Evolutionary conservation across 192 early-diverging fungal species (phyloP).

Genomic region (Coemansia sp.): DNA sequence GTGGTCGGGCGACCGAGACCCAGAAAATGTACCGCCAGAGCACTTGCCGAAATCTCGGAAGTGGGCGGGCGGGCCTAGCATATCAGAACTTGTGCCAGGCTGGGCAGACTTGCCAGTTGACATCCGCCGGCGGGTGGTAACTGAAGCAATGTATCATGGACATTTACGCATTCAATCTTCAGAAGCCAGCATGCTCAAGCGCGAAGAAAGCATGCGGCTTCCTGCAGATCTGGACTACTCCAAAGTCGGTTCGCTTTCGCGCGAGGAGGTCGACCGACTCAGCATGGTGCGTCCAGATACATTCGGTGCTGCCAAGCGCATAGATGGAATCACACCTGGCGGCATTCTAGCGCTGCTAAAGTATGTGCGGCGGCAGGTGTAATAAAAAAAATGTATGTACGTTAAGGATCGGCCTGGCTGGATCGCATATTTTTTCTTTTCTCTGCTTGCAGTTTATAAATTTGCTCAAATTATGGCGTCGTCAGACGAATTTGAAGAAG

Average conservation of each 20-base stretch:
- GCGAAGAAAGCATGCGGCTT: constrained; percentile 65
- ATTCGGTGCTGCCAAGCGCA: constrained; percentile 68
- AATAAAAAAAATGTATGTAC: background rate
- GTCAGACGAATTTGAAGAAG: constrained; percentile 8
- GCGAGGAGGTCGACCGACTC: constrained; percentile 52
- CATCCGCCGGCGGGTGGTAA: constrained; percentile 56
- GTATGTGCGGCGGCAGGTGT: constrained; percentile 46
- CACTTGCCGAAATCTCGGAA: constrained; percentile 5
- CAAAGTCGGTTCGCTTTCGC: constrained; percentile 35
- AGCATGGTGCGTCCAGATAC: constrained; percentile 41
- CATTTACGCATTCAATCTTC: constrained; percentile 63
- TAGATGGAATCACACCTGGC: constrained; percentile 77
- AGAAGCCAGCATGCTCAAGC: constrained; percentile 62
- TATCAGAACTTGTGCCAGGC: constrained; percentile 56
- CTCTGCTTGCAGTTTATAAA: background rate
- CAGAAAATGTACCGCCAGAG: constrained; percentile 16
- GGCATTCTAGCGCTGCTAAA: constrained; percentile 68
- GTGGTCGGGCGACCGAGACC: constrained; percentile 40
- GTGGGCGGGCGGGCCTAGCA: constrained; percentile 1
- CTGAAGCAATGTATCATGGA: constrained; percentile 67
- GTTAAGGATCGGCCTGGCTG: background rate
- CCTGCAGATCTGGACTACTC: constrained; percentile 66
- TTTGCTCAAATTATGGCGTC: constrained; percentile 5
- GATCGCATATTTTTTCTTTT: background rate
- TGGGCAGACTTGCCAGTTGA: constrained; percentile 54